phyloP scores from a whole-genome alignment of 495 filamentous ascomycete species.

The Pyronema omphalodes region DNA sequence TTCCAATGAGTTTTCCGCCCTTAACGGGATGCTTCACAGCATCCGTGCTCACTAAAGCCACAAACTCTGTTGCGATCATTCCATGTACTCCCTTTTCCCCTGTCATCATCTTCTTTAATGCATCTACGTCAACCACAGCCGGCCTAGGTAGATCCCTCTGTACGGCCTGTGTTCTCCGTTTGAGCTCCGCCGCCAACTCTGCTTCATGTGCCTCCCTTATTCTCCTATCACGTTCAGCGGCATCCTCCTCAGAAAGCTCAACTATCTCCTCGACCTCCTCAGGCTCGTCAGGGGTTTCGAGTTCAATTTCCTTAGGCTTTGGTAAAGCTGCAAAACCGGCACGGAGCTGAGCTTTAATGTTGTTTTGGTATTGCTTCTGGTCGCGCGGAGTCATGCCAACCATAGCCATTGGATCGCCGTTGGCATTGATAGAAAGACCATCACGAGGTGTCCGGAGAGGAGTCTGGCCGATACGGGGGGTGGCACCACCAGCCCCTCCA shows the following conservation, averaged over 20 bases:
- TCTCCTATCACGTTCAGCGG: slow-evolving; percentile 60
- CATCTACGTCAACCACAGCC: slow-evolving; percentile 47
- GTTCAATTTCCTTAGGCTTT: slow-evolving; percentile 73
- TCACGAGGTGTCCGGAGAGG: slow-evolving; percentile 84
- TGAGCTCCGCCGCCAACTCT: slow-evolving; percentile 56
- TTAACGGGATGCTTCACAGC: slow-evolving; percentile 52
- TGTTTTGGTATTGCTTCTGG: slow-evolving; percentile 51
- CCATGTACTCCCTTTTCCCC: slow-evolving; percentile 27
- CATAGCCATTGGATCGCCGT: slow-evolving; percentile 41
- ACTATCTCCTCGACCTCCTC: slow-evolving; percentile 39
- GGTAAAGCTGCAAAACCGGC: slow-evolving; percentile 64
- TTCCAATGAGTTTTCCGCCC: slow-evolving; percentile 43
- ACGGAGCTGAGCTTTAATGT: slow-evolving; percentile 49
- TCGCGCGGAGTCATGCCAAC: slow-evolving; percentile 65
- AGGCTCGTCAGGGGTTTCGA: slow-evolving; percentile 77
- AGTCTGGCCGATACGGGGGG: slow-evolving; percentile 72
- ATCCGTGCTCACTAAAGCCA: slow-evolving; percentile 63
- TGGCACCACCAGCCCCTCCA: slow-evolving; percentile 62
- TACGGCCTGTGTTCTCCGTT: slow-evolving; percentile 71
- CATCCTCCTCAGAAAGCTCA: slow-evolving; percentile 52
- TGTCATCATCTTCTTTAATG: slow-evolving; percentile 30
- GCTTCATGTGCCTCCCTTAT: slow-evolving; percentile 50
- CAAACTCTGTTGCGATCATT: slow-evolving; percentile 55
- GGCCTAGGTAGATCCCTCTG: slow-evolving; percentile 72
- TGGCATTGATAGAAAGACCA: slow-evolving; percentile 65